Evolutionary conservation across 2,329 filamentous ascomycete species (phyloP).

Genomic region (Arthrobotrys sinensis): DNA sequence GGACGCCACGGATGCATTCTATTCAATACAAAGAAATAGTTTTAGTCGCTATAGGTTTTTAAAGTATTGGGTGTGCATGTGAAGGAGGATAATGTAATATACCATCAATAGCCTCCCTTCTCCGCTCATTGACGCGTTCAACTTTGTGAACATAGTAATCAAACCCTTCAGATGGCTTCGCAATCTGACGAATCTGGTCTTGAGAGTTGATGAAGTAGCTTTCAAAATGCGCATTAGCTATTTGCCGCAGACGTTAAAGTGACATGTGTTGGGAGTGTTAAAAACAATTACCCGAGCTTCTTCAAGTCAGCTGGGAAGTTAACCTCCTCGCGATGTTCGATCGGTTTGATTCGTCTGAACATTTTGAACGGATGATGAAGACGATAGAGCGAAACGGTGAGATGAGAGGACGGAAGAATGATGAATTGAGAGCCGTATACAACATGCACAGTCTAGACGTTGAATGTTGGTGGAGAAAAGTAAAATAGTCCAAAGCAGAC

Average conservation of each 20-base stretch:
- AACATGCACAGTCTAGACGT: neutral
- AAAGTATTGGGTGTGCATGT: neutral
- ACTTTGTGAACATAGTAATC: constrained; percentile 78
- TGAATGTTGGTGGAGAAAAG: constrained; percentile 7
- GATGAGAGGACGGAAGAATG: neutral
- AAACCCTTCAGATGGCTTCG: constrained; percentile 79
- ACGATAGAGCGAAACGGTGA: neutral
- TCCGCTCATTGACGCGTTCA: constrained; percentile 81
- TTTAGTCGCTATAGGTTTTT: constrained; percentile 3
- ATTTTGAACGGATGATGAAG: constrained; percentile 70
- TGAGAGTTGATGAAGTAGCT: constrained; percentile 85
- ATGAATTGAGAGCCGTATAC: neutral
- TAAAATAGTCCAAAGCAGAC: neutral
- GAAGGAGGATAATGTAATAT: constrained; percentile 31
- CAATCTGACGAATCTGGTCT: constrained; percentile 81
- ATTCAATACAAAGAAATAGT: neutral
- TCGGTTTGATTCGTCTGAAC: constrained; percentile 77
- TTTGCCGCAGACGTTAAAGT: neutral
- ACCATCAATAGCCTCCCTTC: constrained; percentile 83
- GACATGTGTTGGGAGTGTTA: constrained; percentile 22
- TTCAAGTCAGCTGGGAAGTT: constrained; percentile 77
- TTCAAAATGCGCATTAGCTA: neutral
- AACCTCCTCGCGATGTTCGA: constrained; percentile 80
- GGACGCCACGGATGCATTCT: constrained; percentile 68
- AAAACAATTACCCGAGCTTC: constrained; percentile 77